Evolutionary conservation across 2,329 filamentous ascomycete genomes (phyloP).

Genomic region (Penicillium sp.): DNA sequence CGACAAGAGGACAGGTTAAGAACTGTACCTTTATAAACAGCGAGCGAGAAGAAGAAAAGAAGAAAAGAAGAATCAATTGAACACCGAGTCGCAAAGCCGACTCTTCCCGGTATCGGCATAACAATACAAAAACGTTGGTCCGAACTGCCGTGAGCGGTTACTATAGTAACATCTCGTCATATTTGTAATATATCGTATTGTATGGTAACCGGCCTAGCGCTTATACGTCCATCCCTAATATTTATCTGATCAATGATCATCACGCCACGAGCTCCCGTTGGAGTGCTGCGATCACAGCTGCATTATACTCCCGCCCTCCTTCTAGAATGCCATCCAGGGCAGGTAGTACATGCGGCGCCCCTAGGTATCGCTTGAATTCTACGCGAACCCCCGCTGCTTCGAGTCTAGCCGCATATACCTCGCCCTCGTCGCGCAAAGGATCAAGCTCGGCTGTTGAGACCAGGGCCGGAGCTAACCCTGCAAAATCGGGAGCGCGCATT

Average conservation of each 20-base stretch:
- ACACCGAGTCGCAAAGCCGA: slow-evolving; percentile 21
- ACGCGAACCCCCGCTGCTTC: slow-evolving; percentile 36
- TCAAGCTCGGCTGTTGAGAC: slow-evolving; percentile 44
- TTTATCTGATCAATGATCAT: background rate
- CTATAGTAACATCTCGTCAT: slow-evolving; percentile 1
- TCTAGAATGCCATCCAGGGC: slow-evolving; percentile 34
- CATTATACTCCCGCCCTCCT: slow-evolving; percentile 28
- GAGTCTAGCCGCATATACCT: slow-evolving; percentile 40
- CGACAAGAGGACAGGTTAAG: slow-evolving; percentile 4
- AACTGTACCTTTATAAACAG: slow-evolving; percentile 9
- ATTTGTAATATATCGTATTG: slow-evolving; percentile 7
- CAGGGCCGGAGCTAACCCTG: slow-evolving; percentile 39
- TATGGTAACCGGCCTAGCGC: slow-evolving; percentile 8
- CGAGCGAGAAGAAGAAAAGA: slow-evolving; percentile 14
- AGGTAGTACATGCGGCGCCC: slow-evolving; percentile 37
- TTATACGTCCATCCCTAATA: slow-evolving; percentile 13
- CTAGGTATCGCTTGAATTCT: slow-evolving; percentile 30
- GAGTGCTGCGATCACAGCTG: slow-evolving; percentile 30
- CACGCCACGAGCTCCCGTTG: slow-evolving; percentile 20
- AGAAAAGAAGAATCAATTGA: slow-evolving; percentile 3
- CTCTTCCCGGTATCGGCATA: slow-evolving; percentile 29
- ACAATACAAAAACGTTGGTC: slow-evolving; percentile 4
- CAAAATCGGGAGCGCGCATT: slow-evolving; percentile 38
- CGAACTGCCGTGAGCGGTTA: background rate
- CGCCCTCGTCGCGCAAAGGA: slow-evolving; percentile 44